These are phyloP conservation scores for Rugonectria rugulosa DNA, from an alignment of 2,329 filamentous ascomycete species.

Conservation along the genomic window DNA sequence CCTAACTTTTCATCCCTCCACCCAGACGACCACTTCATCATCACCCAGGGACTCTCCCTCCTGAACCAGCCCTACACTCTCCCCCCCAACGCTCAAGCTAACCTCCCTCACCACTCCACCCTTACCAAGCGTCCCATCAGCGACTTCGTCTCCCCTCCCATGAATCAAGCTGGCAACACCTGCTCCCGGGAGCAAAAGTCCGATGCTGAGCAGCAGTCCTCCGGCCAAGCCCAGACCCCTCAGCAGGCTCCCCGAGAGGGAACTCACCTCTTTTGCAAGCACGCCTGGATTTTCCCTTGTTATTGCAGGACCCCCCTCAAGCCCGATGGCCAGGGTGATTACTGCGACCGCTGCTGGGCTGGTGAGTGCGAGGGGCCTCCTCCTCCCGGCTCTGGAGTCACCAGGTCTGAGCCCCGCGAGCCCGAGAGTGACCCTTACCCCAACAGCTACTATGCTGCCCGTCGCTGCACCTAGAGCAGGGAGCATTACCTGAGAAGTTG, in stretches of 20 bases:
- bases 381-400: constrained; percentile 19
- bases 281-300: constrained; percentile 27
- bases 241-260: constrained; percentile 27
- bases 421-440: too few species aligned
- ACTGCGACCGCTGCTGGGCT: constrained; percentile 35
- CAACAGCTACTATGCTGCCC: too few species aligned
- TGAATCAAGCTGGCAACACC: not conserved
- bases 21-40: too few species aligned
- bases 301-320: constrained; percentile 24
- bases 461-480: too few species aligned
- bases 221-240: not conserved
- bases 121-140: not conserved
- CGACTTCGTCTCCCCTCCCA: not conserved
- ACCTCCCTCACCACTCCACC: not conserved
- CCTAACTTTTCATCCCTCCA: too few species aligned
- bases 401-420: not conserved
- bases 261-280: constrained; percentile 31
- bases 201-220: not conserved
- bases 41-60: not conserved
- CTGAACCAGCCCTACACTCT: not conserved
- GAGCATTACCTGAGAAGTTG: too few species aligned
- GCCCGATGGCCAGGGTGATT: constrained; percentile 24
- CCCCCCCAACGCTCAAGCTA: not conserved
- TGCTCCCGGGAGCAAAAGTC: constrained; percentile 8
- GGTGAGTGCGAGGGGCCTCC: constrained; percentile 27